phyloP scores from a whole-genome alignment of 2,329 filamentous ascomycete species.

The Paecilomyces sp. region DNA sequence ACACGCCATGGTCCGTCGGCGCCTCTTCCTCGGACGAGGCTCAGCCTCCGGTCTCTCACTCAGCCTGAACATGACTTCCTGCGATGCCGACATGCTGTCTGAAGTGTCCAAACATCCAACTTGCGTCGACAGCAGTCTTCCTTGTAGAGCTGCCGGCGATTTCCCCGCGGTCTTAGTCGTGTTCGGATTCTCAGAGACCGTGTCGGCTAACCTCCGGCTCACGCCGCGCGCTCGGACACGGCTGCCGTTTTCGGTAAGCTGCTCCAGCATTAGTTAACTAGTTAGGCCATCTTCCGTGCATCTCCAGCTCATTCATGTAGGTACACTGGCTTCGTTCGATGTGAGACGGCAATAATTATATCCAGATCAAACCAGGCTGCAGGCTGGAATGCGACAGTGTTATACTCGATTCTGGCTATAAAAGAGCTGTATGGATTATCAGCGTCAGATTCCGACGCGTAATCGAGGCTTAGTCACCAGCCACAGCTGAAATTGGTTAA shows the following conservation, averaged over 20 bases:
- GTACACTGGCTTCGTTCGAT: neutral
- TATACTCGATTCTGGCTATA: neutral
- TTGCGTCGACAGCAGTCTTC: neutral
- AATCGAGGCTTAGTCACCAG: neutral
- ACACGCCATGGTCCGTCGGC: slow-evolving; percentile 34
- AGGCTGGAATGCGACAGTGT: too few relatives aligned
- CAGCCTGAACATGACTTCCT: slow-evolving; percentile 1
- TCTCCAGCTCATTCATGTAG: neutral
- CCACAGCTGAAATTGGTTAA: neutral
- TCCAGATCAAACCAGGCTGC: too few relatives aligned
- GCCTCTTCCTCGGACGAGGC: slow-evolving; percentile 28
- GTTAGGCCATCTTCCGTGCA: neutral
- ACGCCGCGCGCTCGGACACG: neutral
- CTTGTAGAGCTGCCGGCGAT: neutral
- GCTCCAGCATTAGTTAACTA: neutral
- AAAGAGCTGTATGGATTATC: neutral
- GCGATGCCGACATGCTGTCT: slow-evolving; percentile 4
- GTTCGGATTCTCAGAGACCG: neutral
- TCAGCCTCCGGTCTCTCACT: slow-evolving; percentile 4
- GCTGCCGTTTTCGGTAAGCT: neutral
- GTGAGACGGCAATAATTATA: too few relatives aligned
- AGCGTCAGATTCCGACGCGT: neutral
- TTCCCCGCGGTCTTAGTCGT: neutral
- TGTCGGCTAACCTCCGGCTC: neutral
- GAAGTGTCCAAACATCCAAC: neutral